Evolutionary conservation across 208 protist genomes (phyloP).

Genomic region (Leishmania tropica): DNA sequence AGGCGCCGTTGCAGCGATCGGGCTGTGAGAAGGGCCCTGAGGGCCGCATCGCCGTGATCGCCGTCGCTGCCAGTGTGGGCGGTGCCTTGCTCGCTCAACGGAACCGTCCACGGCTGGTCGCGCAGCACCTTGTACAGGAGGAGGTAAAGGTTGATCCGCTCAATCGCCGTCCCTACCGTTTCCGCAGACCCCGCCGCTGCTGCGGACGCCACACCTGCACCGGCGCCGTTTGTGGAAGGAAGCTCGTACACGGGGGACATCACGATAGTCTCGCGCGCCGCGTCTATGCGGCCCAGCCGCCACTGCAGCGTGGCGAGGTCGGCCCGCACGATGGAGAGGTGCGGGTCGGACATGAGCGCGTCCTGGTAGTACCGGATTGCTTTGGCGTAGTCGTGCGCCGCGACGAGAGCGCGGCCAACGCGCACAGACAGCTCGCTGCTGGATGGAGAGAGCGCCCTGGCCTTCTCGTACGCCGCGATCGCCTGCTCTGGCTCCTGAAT

Average conservation of each 20-base stretch:
- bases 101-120: conserved; percentile 27
- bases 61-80: background rate
- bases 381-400: conserved; percentile 93
- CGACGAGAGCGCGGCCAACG: conserved; percentile 93
- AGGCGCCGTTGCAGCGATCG: conserved; percentile 74
- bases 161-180: conserved; percentile 47
- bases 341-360: conserved; percentile 68
- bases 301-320: conserved; percentile 94
- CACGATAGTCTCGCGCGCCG: conserved; percentile 61
- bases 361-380: conserved; percentile 92
- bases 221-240: background rate
- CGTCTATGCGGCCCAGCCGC: conserved; percentile 69
- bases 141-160: conserved; percentile 83
- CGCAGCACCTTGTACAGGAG: conserved; percentile 90
- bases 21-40: conserved; percentile 69
- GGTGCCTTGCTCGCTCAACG: background rate
- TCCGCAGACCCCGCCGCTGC: conserved; percentile 22
- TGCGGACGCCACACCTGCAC: background rate
- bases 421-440: conserved; percentile 87
- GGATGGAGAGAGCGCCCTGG: conserved; percentile 76
- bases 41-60: conserved; percentile 34
- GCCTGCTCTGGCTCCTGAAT: conserved; percentile 93
- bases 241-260: conserved; percentile 51
- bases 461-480: conserved; percentile 90
- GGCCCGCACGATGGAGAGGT: conserved; percentile 75